Conservation (phyloP, 1,284 basidiomycete genomes). For the Termitomyces sp. region DNA sequence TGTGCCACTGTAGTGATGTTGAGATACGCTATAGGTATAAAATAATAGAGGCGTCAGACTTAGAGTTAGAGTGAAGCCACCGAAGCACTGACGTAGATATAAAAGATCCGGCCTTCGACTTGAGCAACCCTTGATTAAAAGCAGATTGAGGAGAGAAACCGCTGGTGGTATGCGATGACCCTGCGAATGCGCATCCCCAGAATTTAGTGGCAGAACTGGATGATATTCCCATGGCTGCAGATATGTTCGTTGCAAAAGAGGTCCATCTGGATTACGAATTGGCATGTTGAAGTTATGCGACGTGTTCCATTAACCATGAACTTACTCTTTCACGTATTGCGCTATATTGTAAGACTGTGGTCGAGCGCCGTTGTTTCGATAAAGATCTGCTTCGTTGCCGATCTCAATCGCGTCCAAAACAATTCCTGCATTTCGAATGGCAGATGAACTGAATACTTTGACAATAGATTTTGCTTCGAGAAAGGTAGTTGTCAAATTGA, state of each 20-base stretch:
- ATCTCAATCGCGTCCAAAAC: conserved; percentile 54
- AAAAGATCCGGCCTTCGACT: conserved; percentile 32
- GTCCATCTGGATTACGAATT: conserved; percentile 30
- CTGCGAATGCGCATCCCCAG: conserved; percentile 49
- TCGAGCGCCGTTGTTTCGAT: conserved; percentile 44
- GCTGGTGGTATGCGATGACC: conserved; percentile 36
- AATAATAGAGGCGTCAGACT: not conserved
- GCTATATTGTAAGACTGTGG: conserved; percentile 38
- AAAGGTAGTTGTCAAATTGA: conserved; percentile 54
- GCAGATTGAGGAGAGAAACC: conserved; percentile 58
- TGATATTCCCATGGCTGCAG: conserved; percentile 24
- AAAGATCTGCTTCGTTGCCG: conserved; percentile 64
- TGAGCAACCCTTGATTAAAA: conserved; percentile 38
- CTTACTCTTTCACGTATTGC: conserved; percentile 52
- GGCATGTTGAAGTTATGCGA: too few species aligned
- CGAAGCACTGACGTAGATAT: conserved; percentile 34
- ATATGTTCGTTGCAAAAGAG: conserved; percentile 32
- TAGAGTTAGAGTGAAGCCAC: not conserved
- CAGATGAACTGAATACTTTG: conserved; percentile 47
- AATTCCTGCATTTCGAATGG: conserved; percentile 41
- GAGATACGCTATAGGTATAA: conserved; percentile 43
- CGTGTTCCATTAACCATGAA: not conserved
- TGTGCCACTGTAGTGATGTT: conserved; percentile 58
- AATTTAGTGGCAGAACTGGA: conserved; percentile 37
- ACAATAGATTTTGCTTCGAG: conserved; percentile 54